Conservation (phyloP, 2,329 filamentous ascomycete genomes). For the Colletotrichum eleusines region DNA sequence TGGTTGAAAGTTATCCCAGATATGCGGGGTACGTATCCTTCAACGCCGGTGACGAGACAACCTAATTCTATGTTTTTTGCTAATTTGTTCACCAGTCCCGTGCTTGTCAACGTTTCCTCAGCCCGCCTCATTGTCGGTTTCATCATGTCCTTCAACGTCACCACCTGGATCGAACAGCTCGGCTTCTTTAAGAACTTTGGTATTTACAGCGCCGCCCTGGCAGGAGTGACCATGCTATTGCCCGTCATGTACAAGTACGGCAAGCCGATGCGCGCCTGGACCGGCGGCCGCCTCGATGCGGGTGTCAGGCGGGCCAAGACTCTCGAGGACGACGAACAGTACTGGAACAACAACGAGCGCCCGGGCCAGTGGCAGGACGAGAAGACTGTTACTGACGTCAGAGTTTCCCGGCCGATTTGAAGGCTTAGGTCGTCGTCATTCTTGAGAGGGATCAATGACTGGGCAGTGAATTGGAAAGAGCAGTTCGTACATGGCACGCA, state of each 20-base stretch:
- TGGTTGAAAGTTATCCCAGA: constrained; percentile 51
- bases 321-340: constrained; percentile 41
- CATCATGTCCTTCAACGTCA: constrained; percentile 48
- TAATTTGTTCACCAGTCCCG: constrained; percentile 45
- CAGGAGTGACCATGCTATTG: constrained; percentile 48
- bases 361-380: constrained; percentile 40
- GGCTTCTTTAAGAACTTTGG: constrained; percentile 49
- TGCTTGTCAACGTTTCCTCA: constrained; percentile 51
- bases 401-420: constrained; percentile 29
- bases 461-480: neutral
- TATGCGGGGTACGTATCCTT: constrained; percentile 39
- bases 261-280: constrained; percentile 43
- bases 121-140: constrained; percentile 50
- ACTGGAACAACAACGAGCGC: constrained; percentile 39
- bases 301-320: constrained; percentile 27
- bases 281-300: constrained; percentile 40
- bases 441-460: neutral
- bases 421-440: neutral
- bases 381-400: constrained; percentile 34
- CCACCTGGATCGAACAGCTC: constrained; percentile 47
- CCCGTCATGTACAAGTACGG: constrained; percentile 47
- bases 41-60: neutral
- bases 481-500: neutral
- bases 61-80: neutral
- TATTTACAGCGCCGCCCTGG: constrained; percentile 50